Evolutionary conservation across 1,284 basidiomycete species (phyloP).

Genomic region (Grifola frondosa): DNA sequence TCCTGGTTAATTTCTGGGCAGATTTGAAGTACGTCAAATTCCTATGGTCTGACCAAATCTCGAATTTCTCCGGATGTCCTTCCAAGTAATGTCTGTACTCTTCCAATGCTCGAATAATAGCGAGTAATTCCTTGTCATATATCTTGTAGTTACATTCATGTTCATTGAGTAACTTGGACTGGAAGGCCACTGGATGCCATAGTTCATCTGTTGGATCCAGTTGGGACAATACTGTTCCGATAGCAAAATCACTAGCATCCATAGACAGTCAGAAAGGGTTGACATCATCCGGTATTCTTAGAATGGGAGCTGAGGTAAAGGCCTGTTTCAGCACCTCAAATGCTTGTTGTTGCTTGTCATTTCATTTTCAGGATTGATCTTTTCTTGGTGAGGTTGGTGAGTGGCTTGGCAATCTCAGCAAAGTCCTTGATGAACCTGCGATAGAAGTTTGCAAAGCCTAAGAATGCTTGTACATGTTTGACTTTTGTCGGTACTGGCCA

Average conservation of each 20-base stretch:
- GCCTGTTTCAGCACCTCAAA: constrained; percentile 1
- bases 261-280: not conserved
- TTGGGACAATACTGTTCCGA: constrained; percentile 4
- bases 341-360: constrained; percentile 2
- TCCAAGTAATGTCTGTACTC: constrained; percentile 15
- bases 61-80: constrained; percentile 6
- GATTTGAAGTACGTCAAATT: constrained; percentile 10
- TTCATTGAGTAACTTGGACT: constrained; percentile 8
- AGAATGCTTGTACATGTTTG: constrained; percentile 17
- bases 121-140: constrained; percentile 22
- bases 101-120: constrained; percentile 14
- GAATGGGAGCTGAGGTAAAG: not conserved
- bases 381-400: constrained; percentile 21
- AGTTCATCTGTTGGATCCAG: not conserved
- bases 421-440: constrained; percentile 39
- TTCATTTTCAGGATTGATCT: too few species aligned
- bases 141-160: constrained; percentile 24
- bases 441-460: constrained; percentile 36
- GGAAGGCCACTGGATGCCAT: constrained; percentile 10
- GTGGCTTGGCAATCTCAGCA: constrained; percentile 26
- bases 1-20: constrained; percentile 5
- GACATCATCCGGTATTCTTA: not conserved
- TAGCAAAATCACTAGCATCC: constrained; percentile 4
- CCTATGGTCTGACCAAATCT: constrained; percentile 10
- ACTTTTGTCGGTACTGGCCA: constrained; percentile 11